Conservation (phyloP, 345 rosid species). For the Pugionium cornutum region DNA sequence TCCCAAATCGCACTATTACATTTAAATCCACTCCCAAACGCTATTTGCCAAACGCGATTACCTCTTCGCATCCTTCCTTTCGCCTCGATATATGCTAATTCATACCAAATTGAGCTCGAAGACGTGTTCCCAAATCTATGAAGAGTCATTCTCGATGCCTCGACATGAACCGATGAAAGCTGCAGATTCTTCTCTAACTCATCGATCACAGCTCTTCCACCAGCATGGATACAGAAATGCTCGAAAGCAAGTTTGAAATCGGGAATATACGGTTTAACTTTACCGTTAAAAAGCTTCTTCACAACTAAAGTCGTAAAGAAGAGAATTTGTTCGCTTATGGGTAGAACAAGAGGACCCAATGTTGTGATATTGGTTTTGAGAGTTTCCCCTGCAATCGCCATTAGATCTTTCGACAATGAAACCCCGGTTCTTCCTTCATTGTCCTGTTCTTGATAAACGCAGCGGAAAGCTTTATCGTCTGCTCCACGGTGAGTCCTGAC, state of each 20-base stretch:
- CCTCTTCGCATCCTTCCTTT: conserved; percentile 39
- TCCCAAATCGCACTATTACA: conserved; percentile 51
- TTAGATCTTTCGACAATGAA: conserved; percentile 41
- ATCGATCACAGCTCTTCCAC: conserved; percentile 3
- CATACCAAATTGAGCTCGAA: no score
- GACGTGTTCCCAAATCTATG: no score
- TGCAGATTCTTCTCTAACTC: conserved; percentile 47
- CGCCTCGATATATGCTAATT: no score
- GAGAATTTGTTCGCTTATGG: no score
- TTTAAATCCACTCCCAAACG: conserved; percentile 20
- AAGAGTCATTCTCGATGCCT: conserved; percentile 47
- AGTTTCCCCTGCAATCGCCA: conserved; percentile 48
- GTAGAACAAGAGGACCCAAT: no score
- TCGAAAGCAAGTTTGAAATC: conserved; percentile 48
- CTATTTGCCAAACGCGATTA: conserved; percentile 40
- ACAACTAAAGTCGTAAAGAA: conserved; percentile 25
- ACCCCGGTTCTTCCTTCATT: conserved; percentile 37
- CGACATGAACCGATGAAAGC: conserved; percentile 43
- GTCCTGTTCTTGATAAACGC: conserved; percentile 44
- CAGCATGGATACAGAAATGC: conserved; percentile 15
- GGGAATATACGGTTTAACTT: conserved; percentile 41
- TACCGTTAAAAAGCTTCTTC: conserved; percentile 38
- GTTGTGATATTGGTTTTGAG: conserved; percentile 43
- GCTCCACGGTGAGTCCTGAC: conserved; percentile 49
- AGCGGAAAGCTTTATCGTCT: conserved; percentile 42